Conservation (phyloP, 2,329 filamentous ascomycete species). For the Teratosphaeriaceae sp. region DNA sequence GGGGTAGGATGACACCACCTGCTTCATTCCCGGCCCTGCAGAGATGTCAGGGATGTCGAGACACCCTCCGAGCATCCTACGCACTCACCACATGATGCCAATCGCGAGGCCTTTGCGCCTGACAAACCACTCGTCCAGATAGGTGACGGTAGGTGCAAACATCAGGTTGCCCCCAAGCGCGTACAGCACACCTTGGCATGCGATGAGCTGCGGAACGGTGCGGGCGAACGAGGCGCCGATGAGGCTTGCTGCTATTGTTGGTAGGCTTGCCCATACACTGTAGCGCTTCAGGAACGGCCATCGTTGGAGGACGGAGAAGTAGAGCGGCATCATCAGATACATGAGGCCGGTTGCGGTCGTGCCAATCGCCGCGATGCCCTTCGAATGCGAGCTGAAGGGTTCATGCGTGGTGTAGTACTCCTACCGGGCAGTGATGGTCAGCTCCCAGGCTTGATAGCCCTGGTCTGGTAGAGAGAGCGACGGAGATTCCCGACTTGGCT, state of each 20-base stretch:
- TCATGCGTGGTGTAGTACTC: constrained; percentile 22
- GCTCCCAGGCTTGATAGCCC: constrained; percentile 38
- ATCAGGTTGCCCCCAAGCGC: constrained; percentile 43
- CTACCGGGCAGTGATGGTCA: constrained; percentile 14
- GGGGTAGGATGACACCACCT: constrained; percentile 40
- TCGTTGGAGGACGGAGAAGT: constrained; percentile 32
- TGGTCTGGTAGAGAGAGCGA: constrained; percentile 30
- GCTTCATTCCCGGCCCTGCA: constrained; percentile 37
- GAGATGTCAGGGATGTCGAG: neutral
- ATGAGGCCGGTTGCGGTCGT: constrained; percentile 38
- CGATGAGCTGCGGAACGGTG: constrained; percentile 36
- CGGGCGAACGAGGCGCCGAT: constrained; percentile 31
- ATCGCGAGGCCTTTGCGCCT: constrained; percentile 45
- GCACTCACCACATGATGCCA: constrained; percentile 37
- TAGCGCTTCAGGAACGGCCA: constrained; percentile 31
- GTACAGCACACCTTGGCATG: constrained; percentile 35
- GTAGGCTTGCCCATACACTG: constrained; percentile 1
- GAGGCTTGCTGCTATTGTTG: constrained; percentile 33
- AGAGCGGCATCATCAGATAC: constrained; percentile 40
- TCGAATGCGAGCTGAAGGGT: constrained; percentile 14
- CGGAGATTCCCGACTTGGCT: too few species aligned
- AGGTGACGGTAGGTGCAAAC: constrained; percentile 44
- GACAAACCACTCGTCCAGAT: constrained; percentile 51
- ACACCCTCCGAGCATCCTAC: constrained; percentile 15
- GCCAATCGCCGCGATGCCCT: constrained; percentile 40